Evolutionary conservation across 2,329 filamentous ascomycete species (phyloP).

Genomic region (Pseudogymnoascus sp.): DNA sequence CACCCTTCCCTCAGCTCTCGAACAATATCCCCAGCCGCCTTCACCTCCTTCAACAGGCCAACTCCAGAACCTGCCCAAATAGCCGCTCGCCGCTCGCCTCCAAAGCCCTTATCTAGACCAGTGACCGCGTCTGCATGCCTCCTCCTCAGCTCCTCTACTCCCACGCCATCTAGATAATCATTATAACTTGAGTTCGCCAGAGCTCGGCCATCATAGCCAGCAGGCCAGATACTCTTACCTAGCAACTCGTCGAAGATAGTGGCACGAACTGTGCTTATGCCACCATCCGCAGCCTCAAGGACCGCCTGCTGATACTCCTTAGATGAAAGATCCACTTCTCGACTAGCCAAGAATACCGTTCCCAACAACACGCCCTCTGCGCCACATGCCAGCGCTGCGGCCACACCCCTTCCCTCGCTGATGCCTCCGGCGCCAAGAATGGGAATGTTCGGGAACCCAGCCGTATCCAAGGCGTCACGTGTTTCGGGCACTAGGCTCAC

Average conservation of each 20-base stretch:
- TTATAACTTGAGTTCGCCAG: slow-evolving; percentile 46
- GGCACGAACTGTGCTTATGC: slow-evolving; percentile 40
- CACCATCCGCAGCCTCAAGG: slow-evolving; percentile 41
- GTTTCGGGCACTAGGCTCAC: slow-evolving; percentile 31
- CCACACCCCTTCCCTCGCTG: slow-evolving; percentile 29
- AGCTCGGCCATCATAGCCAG: slow-evolving; percentile 47
- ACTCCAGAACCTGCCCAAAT: slow-evolving; percentile 57
- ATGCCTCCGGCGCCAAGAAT: slow-evolving; percentile 30
- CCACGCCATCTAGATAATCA: slow-evolving; percentile 32
- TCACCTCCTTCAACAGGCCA: slow-evolving; percentile 47
- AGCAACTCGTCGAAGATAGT: slow-evolving; percentile 42
- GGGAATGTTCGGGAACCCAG: background rate
- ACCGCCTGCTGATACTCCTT: slow-evolving; percentile 41
- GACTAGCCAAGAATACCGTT: slow-evolving; percentile 41
- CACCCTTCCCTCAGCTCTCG: slow-evolving; percentile 26
- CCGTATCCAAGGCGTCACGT: slow-evolving; percentile 16
- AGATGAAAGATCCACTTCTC: slow-evolving; percentile 38
- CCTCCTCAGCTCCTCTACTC: slow-evolving; percentile 32
- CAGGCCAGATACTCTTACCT: slow-evolving; percentile 53
- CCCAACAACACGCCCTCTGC: slow-evolving; percentile 40
- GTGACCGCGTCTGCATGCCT: slow-evolving; percentile 39
- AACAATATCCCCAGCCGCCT: slow-evolving; percentile 45
- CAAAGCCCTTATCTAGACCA: slow-evolving; percentile 46
- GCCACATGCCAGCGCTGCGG: slow-evolving; percentile 29
- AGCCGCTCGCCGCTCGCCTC: slow-evolving; percentile 45